Base-by-base conservation (phyloP, 805 yeast genomes). In the Nakazawaea populi region DNA sequence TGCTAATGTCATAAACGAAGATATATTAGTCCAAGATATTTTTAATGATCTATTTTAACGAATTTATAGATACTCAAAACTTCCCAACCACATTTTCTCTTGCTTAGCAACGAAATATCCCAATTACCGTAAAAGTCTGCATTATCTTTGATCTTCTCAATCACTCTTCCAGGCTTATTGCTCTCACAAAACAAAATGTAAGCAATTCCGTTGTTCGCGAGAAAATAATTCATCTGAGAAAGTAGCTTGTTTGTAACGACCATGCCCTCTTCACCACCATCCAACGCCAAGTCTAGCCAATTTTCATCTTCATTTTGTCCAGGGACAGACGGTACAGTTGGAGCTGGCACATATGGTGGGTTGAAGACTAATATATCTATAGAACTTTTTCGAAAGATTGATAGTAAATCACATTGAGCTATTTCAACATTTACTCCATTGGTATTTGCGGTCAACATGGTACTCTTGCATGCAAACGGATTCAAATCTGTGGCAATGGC, bases 331-430 rank as follows among this genome's bases (percentile, higher is more conserved):
- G 98, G 97, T 0, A 89, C 86, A 0, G 60, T 61, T 52, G 83
- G 90, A 1, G 92, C 88, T 0, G 99, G 99, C 1, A 94, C 99
- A 62, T 94, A 94, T 0, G 99, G 99, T 0, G 99, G 99, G 61
- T 94, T 94, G 68, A 94, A 94, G 1, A 94, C 73, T 27, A 94
- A 69, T 1, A 92, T 52, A 60, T 94, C 98, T 1, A 90, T 74
- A 4, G 68, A 47, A 2, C 73, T 57, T 0, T 61, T 60, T 10
- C 76, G 63, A 8, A 89, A 55, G 2, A 80, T 72, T 8, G 74
- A 58, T 0, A 86, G 76, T 32, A 90, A 66, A 59, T 79, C 78
- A 62, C 82, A 75, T 53, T 86, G 87, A 1, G 85, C 50, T 0
- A 73, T 56, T 38, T 82, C 87, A 14, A 80, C 56, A 45, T 59